Base-by-base conservation (phyloP, 2,329 filamentous ascomycete genomes). In the Colletotrichum euphorbiae region DNA sequence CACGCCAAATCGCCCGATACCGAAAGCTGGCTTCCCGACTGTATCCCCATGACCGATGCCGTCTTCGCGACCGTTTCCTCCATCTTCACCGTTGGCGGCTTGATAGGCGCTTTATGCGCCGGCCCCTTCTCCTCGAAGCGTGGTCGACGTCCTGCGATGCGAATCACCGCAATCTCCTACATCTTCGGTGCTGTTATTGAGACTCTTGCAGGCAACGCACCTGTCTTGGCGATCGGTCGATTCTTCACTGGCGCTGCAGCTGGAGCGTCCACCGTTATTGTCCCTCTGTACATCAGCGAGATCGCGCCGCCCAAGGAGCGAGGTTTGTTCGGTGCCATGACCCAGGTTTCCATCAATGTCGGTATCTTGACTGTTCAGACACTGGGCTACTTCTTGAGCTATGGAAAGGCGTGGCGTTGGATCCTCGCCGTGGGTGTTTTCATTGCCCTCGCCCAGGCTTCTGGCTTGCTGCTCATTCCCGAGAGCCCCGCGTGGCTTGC, bases 201-300 rank as follows among this genome's bases (percentile, higher is more conserved):
- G 80, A 90, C 93, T 0, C 74, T 94, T 7, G 88, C 94, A 0
- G 81, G 84, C 3, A 89, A 85, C 43, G 90, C 97, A 17, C 79
- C 85, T 3, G 76, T 91, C 33, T 84, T 99, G 79, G 87, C 88
- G 0, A 70, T 92, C 15, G 96, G 95, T 5, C 87, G 96, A 21
- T 82, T 97, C 21, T 76, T 98, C 13, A 91, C 92, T 8, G 96
- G 96, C 11, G 77, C 97, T 2, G 94, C 93, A 6, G 94, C 94
- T 6, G 96, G 96, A 21, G 93, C 94, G 2, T 89, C 94, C 1
- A 95, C 96, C 3, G 96, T 99, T 19, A 93, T 98, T 40, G 94
- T 97, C 3, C 96, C 96, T 0, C 88, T 99, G 19, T 99, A 97
- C 82, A 93, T 99, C 73, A 94, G 93, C 51, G 96, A 99, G 79